These are phyloP conservation scores for Anisodus acutangulus DNA, from an alignment of 257 asterid genomes.

Conservation along the genomic window DNA sequence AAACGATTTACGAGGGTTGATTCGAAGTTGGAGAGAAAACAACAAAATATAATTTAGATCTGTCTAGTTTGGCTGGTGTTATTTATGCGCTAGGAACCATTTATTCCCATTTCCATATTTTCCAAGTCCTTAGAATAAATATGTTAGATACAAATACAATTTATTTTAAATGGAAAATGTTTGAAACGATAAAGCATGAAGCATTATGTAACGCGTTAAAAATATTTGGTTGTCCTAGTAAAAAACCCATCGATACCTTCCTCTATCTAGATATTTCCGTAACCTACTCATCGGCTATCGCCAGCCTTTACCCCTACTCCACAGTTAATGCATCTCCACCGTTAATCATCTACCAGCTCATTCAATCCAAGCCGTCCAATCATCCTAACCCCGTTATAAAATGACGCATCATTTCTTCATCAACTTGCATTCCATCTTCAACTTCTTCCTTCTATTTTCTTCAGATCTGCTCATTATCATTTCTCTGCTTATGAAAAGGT, in stretches of 20 bases:
- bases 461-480: background rate
- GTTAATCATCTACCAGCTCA: conserved; percentile 18
- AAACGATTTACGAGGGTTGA: too few relatives aligned
- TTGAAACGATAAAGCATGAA: too few relatives aligned
- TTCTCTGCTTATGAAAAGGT: background rate
- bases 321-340: conserved; percentile 38
- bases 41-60: too few relatives aligned
- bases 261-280: conserved; percentile 41
- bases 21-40: too few relatives aligned
- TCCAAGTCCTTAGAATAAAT: too few relatives aligned
- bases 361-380: conserved; percentile 45
- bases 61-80: too few relatives aligned
- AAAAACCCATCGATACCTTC: conserved; percentile 33
- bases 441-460: background rate
- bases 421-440: background rate
- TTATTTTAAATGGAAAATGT: too few relatives aligned
- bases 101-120: too few relatives aligned
- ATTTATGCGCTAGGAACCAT: too few relatives aligned
- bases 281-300: background rate
- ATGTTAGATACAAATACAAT: too few relatives aligned
- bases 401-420: background rate
- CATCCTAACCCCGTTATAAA: conserved; percentile 32
- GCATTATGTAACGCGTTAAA: too few relatives aligned
- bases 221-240: background rate
- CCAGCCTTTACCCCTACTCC: conserved; percentile 27